phyloP scores from a whole-genome alignment of 345 rosid genomes.

The Pistacia atlantica region DNA sequence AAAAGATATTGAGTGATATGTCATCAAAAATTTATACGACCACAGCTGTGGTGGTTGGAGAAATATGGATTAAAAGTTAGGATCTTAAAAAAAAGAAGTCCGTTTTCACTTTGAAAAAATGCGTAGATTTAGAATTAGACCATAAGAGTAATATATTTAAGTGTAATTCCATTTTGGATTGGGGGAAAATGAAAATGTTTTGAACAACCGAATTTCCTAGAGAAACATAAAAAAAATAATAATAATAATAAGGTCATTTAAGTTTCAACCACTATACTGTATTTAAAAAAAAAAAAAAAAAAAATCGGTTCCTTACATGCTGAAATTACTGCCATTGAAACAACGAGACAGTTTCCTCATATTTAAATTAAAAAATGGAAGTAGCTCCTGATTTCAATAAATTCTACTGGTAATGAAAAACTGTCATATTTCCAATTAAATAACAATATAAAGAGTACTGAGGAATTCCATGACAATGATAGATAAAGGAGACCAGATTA shows the following conservation, averaged over 20 bases:
- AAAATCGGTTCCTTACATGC: not conserved
- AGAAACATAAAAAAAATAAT: not conserved
- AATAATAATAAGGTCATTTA: not conserved
- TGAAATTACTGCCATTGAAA: not conserved
- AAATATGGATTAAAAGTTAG: not conserved
- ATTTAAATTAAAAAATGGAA: not conserved
- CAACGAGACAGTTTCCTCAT: not conserved
- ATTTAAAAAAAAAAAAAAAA: constrained; percentile 5
- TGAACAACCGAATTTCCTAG: not conserved
- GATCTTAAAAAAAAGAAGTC: not conserved
- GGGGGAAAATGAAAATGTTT: not conserved
- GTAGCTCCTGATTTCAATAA: not conserved
- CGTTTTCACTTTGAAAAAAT: not conserved
- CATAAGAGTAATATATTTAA: not conserved
- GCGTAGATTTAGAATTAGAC: not conserved
- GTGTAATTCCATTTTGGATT: no score
- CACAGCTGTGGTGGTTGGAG: not conserved
- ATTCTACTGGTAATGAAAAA: not conserved
- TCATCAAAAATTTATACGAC: not conserved
- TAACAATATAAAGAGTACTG: not conserved
- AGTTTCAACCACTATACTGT: not conserved
- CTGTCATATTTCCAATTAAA: not conserved
- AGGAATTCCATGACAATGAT: not conserved
- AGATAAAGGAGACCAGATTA: not conserved
- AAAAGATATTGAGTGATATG: no score